Percentiles rank a stretch among this genome's conserved stretches.
phyloP scores from a whole-genome alignment of 202 grass and related monocot genomes.

The Carex arenaria region DNA sequence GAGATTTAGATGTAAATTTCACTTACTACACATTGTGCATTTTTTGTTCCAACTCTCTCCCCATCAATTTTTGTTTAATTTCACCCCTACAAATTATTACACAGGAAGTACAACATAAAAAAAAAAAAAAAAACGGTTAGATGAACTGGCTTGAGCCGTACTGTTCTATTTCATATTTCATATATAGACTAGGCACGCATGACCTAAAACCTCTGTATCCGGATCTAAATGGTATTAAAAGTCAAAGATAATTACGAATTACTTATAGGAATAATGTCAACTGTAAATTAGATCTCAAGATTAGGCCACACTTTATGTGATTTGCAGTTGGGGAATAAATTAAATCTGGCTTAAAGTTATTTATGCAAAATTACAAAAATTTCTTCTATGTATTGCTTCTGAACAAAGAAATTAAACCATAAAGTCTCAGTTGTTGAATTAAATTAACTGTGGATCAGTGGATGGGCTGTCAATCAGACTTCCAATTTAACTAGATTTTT shows the following conservation, averaged over 20 bases:
- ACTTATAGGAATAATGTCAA: conserved; percentile 19
- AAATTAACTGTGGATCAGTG: neutral
- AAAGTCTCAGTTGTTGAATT: neutral
- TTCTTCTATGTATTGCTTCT: neutral
- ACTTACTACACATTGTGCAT: too few species aligned
- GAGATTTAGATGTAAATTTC: too few species aligned
- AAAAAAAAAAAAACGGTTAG: neutral
- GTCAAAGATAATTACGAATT: conserved; percentile 12
- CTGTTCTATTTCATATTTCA: neutral
- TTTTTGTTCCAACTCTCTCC: too few species aligned
- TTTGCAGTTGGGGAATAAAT: neutral
- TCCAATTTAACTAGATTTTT: neutral
- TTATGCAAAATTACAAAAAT: neutral
- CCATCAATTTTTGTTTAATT: too few species aligned
- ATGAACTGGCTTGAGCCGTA: conserved; percentile 3
- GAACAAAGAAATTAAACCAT: neutral
- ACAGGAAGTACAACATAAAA: neutral
- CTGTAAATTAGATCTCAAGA: conserved; percentile 8
- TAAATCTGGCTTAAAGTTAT: neutral
- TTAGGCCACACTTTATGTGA: neutral
- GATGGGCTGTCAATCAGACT: neutral
- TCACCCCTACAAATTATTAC: neutral
- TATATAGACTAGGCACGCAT: conserved; percentile 1
- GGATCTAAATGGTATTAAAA: conserved; percentile 4
- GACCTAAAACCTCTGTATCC: neutral